A percentile compares a stretch with the other conserved stretches of the same genome.
Conservation (phyloP, 2,329 filamentous ascomycete genomes). For the Beauveria pseudobassiana region DNA sequence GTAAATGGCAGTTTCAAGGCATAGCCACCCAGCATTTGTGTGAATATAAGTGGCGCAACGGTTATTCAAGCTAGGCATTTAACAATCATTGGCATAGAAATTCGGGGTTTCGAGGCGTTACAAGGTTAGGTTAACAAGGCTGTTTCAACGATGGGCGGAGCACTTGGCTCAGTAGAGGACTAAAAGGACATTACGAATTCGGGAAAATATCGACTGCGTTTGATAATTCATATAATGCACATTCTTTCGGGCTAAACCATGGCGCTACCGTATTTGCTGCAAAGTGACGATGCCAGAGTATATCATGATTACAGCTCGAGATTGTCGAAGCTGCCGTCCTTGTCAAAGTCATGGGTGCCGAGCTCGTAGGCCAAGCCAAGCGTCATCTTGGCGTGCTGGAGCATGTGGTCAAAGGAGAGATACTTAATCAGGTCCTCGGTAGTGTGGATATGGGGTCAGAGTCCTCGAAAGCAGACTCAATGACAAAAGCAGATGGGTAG, state of each 20-base stretch:
- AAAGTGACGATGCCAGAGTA: neutral
- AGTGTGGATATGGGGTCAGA: slow-evolving; percentile 63
- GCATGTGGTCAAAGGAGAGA: slow-evolving; percentile 81
- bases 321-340: neutral
- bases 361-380: slow-evolving; percentile 79
- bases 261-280: neutral
- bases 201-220: neutral
- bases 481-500: slow-evolving; percentile 69
- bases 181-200: neutral
- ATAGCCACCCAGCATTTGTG: no score
- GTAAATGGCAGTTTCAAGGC: slow-evolving; percentile 11
- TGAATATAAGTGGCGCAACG: neutral
- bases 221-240: neutral
- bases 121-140: neutral
- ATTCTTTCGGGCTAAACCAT: neutral
- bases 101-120: neutral
- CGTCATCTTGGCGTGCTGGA: slow-evolving; percentile 81
- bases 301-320: neutral
- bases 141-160: neutral
- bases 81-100: neutral
- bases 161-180: neutral
- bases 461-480: slow-evolving; percentile 62
- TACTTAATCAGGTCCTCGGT: slow-evolving; percentile 64
- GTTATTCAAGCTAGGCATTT: neutral
- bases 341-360: slow-evolving; percentile 62